Evolutionary conservation across 2,329 filamentous ascomycete genomes (phyloP).

Genomic region (Pyrenochaeta sp.): DNA sequence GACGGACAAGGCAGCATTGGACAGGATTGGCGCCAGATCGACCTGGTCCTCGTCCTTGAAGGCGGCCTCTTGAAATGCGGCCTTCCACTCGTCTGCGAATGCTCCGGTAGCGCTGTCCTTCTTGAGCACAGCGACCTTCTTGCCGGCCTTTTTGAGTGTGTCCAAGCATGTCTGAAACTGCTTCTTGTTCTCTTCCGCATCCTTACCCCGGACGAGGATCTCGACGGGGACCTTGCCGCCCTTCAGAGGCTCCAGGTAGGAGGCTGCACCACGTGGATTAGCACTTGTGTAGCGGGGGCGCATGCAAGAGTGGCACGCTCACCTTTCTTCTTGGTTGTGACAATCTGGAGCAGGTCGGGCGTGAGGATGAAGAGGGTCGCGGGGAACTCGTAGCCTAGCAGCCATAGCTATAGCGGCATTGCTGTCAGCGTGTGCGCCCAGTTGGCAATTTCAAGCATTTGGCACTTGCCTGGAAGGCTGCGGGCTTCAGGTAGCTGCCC

Average conservation of each 20-base stretch:
- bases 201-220: constrained; percentile 89
- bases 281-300: constrained; percentile 7
- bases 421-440: constrained; percentile 31
- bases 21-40: constrained; percentile 84
- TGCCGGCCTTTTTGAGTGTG: constrained; percentile 86
- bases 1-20: constrained; percentile 82
- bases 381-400: constrained; percentile 97
- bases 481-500: constrained; percentile 91
- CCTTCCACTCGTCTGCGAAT: constrained; percentile 97
- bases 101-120: constrained; percentile 87
- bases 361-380: constrained; percentile 95
- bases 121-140: constrained; percentile 85
- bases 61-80: constrained; percentile 72
- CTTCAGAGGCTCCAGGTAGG: constrained; percentile 91
- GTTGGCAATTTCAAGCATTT: not conserved
- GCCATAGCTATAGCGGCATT: constrained; percentile 77
- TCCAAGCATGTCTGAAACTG: constrained; percentile 85
- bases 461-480: constrained; percentile 84
- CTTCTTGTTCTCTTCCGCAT: constrained; percentile 89
- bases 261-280: constrained; percentile 67
- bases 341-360: constrained; percentile 83
- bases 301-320: constrained; percentile 17
- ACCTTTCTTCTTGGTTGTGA: constrained; percentile 99
- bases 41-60: constrained; percentile 89
- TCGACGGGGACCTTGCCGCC: constrained; percentile 92